These are phyloP conservation scores for Dactylellina sp. DNA, from an alignment of 2,329 filamentous ascomycete species.

Conservation along the genomic window DNA sequence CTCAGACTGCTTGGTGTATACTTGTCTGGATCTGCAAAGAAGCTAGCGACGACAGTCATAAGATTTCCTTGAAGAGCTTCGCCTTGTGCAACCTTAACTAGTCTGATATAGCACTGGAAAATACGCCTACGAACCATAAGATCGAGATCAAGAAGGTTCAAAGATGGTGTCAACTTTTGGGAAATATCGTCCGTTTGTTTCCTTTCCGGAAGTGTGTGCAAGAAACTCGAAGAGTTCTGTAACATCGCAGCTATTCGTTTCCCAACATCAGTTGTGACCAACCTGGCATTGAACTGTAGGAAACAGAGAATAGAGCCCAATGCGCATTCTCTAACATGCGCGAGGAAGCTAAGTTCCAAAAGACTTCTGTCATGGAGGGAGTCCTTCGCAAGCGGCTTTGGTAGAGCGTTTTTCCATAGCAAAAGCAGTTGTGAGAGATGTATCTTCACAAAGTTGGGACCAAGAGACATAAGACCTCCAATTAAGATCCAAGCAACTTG, in stretches of 20 bases:
- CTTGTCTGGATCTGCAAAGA: constrained; percentile 92
- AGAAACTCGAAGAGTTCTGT: constrained; percentile 89
- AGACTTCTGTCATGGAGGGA: constrained; percentile 85
- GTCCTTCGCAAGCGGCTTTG: constrained; percentile 92
- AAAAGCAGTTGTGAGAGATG: constrained; percentile 93
- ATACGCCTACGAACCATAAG: constrained; percentile 94
- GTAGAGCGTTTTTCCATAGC: constrained; percentile 96
- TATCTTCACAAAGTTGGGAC: constrained; percentile 98
- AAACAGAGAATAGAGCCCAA: constrained; percentile 92
- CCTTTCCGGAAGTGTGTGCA: constrained; percentile 82
- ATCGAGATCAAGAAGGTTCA: constrained; percentile 90
- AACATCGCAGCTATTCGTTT: constrained; percentile 93
- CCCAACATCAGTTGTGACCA: constrained; percentile 92
- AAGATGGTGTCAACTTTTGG: constrained; percentile 82
- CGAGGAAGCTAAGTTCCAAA: constrained; percentile 89
- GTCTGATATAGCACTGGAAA: constrained; percentile 91
- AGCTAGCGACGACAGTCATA: constrained; percentile 85
- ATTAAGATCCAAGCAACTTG: constrained; percentile 98
- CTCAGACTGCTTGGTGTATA: constrained; percentile 87
- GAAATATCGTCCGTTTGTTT: constrained; percentile 88
- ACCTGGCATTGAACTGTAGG: constrained; percentile 88
- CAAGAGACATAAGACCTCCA: constrained; percentile 93
- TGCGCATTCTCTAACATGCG: constrained; percentile 94
- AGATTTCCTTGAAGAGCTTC: constrained; percentile 93
- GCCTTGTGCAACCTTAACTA: constrained; percentile 87